phyloP scores from a whole-genome alignment of 2,329 filamentous ascomycete genomes.

The Pseudocercospora crystallina region DNA sequence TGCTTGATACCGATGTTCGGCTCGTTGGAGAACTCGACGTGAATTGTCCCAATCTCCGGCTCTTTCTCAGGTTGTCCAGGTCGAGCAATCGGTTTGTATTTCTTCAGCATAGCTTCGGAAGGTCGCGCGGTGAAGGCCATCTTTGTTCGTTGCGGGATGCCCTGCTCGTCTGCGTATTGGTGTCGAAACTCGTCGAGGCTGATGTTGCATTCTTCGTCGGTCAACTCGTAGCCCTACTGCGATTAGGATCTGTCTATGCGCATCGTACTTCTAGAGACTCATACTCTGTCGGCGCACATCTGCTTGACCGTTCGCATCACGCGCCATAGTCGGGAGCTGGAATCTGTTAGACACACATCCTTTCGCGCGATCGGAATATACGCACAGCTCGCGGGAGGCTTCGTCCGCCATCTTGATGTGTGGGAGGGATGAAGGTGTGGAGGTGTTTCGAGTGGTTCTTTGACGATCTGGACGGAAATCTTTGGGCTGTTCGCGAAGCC shows the following conservation, averaged over 20 bases:
- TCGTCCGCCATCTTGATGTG: slow-evolving; percentile 28
- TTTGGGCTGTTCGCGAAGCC: no score
- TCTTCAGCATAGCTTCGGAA: slow-evolving; percentile 77
- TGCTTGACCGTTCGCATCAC: slow-evolving; percentile 91
- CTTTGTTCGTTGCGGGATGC: slow-evolving; percentile 73
- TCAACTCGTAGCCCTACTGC: slow-evolving; percentile 82
- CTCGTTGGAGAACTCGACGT: slow-evolving; percentile 86
- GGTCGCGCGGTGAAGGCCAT: slow-evolving; percentile 89
- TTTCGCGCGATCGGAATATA: not conserved
- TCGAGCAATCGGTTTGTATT: slow-evolving; percentile 72
- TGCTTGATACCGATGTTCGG: slow-evolving; percentile 84
- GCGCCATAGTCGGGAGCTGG: slow-evolving; percentile 74
- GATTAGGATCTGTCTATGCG: slow-evolving; percentile 11
- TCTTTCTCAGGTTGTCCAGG: slow-evolving; percentile 58
- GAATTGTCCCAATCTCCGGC: slow-evolving; percentile 77
- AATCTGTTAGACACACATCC: no score
- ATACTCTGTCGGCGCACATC: slow-evolving; percentile 87
- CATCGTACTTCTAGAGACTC: slow-evolving; percentile 6
- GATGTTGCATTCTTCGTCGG: slow-evolving; percentile 85
- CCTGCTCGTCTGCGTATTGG: slow-evolving; percentile 70
- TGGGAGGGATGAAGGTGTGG: not conserved
- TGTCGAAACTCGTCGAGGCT: slow-evolving; percentile 76
- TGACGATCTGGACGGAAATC: no score
- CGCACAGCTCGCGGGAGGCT: slow-evolving; percentile 28
- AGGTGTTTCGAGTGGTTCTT: not conserved